phyloP scores from a whole-genome alignment of 495 filamentous ascomycete species.

The Aspergillus egyptiacus region DNA sequence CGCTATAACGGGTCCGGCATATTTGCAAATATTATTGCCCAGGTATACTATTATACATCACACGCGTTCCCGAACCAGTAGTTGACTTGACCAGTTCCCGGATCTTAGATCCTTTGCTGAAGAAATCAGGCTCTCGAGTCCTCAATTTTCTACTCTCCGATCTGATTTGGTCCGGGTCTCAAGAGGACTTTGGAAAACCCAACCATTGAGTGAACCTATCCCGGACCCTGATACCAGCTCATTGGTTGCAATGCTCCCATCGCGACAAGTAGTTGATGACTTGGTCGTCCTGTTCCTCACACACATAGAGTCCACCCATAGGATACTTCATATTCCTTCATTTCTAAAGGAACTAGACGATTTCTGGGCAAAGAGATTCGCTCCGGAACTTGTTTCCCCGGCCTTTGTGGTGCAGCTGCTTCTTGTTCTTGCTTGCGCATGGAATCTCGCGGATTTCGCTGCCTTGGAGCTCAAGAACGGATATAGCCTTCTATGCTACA shows the following conservation, averaged over 20 bases:
- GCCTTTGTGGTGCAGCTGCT: slow-evolving; percentile 55
- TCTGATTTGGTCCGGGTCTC: slow-evolving; percentile 33
- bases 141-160: slow-evolving; percentile 33
- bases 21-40: slow-evolving; percentile 38
- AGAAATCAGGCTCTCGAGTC: slow-evolving; percentile 35
- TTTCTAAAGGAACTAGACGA: slow-evolving; percentile 50
- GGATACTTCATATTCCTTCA: slow-evolving; percentile 54
- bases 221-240: slow-evolving; percentile 28
- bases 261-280: slow-evolving; percentile 44
- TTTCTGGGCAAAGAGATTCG: slow-evolving; percentile 39
- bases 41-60: slow-evolving; percentile 14
- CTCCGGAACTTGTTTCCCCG: slow-evolving; percentile 25
- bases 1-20: slow-evolving; percentile 41
- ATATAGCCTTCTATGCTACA: slow-evolving; percentile 38
- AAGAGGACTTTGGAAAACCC: slow-evolving; percentile 32
- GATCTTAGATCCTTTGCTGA: slow-evolving; percentile 39
- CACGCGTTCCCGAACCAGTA: not conserved
- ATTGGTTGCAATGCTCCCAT: slow-evolving; percentile 31
- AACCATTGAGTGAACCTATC: slow-evolving; percentile 30
- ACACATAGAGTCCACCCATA: slow-evolving; percentile 50
- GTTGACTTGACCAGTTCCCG: slow-evolving; percentile 30
- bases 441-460: slow-evolving; percentile 32
- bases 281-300: slow-evolving; percentile 48
- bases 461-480: slow-evolving; percentile 47
- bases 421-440: slow-evolving; percentile 59